Conservation (phyloP, 305 asterid genomes). For the Coffea humblotiana region DNA sequence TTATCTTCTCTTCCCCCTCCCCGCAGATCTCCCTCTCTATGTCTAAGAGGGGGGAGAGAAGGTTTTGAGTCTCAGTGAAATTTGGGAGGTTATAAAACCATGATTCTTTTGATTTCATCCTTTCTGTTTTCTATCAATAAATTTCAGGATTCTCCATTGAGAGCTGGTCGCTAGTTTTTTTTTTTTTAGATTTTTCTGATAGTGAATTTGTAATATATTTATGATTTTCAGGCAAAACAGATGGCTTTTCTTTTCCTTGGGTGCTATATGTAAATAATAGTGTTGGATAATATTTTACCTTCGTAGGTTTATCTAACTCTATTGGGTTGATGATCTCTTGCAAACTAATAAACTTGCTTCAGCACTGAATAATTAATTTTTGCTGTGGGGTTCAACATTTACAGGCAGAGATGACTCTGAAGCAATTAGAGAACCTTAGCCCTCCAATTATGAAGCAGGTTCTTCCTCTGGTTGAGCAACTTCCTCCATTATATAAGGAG, state of each 20-base stretch:
- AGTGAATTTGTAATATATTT: neutral
- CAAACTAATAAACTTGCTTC: neutral
- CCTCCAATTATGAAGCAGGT: conserved; percentile 91
- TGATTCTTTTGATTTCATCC: no score
- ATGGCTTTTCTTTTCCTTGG: neutral
- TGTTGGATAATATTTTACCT: neutral
- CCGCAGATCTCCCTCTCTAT: neutral
- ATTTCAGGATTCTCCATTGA: neutral
- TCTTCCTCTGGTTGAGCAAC: conserved; percentile 94
- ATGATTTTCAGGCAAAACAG: neutral
- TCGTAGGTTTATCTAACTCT: neutral
- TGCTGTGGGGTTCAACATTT: conserved; percentile 19
- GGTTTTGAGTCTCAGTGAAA: neutral
- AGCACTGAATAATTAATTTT: conserved; percentile 1
- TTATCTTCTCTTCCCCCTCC: neutral
- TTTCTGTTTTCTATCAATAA: neutral
- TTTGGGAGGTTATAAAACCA: neutral
- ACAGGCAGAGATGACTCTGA: conserved; percentile 95
- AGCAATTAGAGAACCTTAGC: conserved; percentile 87
- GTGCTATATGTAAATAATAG: neutral
- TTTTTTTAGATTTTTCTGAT: neutral
- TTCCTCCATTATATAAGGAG: conserved; percentile 95
- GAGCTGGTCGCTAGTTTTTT: no score
- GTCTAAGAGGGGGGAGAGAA: neutral
- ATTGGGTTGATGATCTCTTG: neutral